Percentiles rank a stretch among this genome's conserved stretches.
Conservation (phyloP, 2,329 filamentous ascomycete genomes). For the Colletotrichum liriopes region DNA sequence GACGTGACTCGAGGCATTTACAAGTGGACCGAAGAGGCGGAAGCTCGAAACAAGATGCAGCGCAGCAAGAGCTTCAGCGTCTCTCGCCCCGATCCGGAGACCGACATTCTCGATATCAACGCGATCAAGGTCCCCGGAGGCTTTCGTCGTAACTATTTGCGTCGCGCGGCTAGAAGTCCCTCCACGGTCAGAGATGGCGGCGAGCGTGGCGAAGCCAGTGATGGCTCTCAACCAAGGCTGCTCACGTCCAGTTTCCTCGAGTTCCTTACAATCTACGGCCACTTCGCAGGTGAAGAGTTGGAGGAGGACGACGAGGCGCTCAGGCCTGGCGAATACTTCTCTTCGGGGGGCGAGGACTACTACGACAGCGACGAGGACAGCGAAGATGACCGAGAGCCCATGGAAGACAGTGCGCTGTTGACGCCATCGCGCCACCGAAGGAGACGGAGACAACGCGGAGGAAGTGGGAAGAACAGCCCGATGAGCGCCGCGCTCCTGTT, state of each 20-base stretch:
- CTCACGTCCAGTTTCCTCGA: conserved; percentile 96
- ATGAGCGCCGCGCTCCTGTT: conserved; percentile 87
- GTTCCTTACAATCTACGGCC: conserved; percentile 94
- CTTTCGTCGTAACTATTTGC: conserved; percentile 91
- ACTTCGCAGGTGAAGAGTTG: conserved; percentile 96
- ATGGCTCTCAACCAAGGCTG: conserved; percentile 69
- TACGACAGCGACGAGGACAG: conserved; percentile 61
- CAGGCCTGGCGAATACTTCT: conserved; percentile 91
- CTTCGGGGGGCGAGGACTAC: conserved; percentile 77
- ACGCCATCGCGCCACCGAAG: conserved; percentile 82
- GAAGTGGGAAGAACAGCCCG: conserved; percentile 82
- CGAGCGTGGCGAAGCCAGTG: conserved; percentile 54
- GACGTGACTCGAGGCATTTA: conserved; percentile 97
- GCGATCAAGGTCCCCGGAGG: conserved; percentile 95
- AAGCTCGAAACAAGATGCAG: conserved; percentile 77
- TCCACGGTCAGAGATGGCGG: conserved; percentile 58
- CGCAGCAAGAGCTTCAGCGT: conserved; percentile 92
- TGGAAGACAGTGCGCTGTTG: conserved; percentile 89
- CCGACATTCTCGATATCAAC: conserved; percentile 86
- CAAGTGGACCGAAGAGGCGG: conserved; percentile 93
- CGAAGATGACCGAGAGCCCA: conserved; percentile 82
- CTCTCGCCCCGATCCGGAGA: conserved; percentile 83
- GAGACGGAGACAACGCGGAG: conserved; percentile 81
- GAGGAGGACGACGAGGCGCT: conserved; percentile 96
- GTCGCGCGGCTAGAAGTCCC: conserved; percentile 80